phyloP scores from a whole-genome alignment of 805 yeast species.

The Wickerhamomyces pijperi region DNA sequence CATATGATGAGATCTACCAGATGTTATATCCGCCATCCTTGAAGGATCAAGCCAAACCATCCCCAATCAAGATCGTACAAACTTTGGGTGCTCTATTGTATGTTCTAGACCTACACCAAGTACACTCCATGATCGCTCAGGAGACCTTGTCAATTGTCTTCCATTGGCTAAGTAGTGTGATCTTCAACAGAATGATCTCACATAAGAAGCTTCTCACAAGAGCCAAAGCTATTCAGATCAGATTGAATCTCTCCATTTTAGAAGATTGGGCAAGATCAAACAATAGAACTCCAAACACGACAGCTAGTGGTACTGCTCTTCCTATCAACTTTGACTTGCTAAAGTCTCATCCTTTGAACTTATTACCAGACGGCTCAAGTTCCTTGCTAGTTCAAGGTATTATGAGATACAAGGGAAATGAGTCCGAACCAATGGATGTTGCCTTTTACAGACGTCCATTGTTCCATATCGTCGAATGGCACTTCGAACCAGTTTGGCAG shows the following conservation, averaged over 20 bases:
- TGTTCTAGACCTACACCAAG: constrained; percentile 71
- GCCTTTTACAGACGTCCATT: constrained; percentile 55
- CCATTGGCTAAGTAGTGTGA: constrained; percentile 60
- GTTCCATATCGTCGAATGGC: constrained; percentile 51
- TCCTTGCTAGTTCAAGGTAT: constrained; percentile 21
- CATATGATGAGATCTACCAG: constrained; percentile 62
- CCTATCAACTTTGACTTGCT: constrained; percentile 26
- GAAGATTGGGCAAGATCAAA: constrained; percentile 82
- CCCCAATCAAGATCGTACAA: constrained; percentile 79
- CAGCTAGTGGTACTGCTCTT: constrained; percentile 10
- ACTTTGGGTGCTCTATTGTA: constrained; percentile 82
- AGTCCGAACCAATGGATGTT: constrained; percentile 33
- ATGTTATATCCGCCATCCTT: constrained; percentile 82
- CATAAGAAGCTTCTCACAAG: constrained; percentile 67
- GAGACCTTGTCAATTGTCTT: constrained; percentile 72
- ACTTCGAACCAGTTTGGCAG: constrained; percentile 65
- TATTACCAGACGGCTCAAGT: background rate
- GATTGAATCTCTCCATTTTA: constrained; percentile 73
- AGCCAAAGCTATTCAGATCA: constrained; percentile 77
- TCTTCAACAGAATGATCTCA: constrained; percentile 65
- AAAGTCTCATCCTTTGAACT: constrained; percentile 22
- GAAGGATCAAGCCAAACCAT: constrained; percentile 71
- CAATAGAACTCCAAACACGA: constrained; percentile 19
- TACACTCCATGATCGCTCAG: constrained; percentile 66
- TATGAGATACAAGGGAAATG: constrained; percentile 12